phyloP scores from a whole-genome alignment of 768 basidiomycete species.

The Phylloporus scabripes region DNA sequence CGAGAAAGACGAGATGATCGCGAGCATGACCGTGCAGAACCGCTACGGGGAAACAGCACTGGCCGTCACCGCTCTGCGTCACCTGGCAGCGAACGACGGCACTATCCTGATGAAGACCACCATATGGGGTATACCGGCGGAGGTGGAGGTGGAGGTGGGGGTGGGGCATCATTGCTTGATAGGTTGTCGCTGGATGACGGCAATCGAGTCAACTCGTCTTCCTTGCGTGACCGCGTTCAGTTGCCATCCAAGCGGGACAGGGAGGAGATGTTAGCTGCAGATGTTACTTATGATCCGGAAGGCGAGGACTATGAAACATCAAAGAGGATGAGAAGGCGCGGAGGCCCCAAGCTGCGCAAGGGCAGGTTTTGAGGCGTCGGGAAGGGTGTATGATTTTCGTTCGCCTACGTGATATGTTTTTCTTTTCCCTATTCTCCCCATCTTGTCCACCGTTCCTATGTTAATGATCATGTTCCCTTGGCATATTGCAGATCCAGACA shows the following conservation, averaged over 20 bases:
- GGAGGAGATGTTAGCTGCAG: conserved; percentile 24
- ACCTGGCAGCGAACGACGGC: conserved; percentile 14
- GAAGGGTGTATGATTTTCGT: not conserved
- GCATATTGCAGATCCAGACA: conserved; percentile 2
- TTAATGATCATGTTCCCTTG: not conserved
- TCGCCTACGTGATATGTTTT: not conserved
- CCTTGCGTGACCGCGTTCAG: conserved; percentile 38
- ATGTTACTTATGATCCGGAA: conserved; percentile 11
- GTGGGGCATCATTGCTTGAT: conserved; percentile 35
- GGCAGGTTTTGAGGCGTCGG: conserved; percentile 11
- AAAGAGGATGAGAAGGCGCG: conserved; percentile 22
- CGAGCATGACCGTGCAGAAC: conserved; percentile 19
- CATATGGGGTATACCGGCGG: not conserved
- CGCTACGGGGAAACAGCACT: conserved; percentile 10
- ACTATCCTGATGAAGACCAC: conserved; percentile 13
- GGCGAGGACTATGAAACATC: conserved; percentile 20
- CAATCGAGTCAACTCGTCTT: conserved; percentile 10
- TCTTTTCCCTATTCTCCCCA: not conserved
- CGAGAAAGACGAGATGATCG: conserved; percentile 19
- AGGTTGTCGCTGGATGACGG: conserved; percentile 29
- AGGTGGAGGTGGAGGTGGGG: not conserved
- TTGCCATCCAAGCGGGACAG: conserved; percentile 29
- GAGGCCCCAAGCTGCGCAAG: conserved; percentile 19
- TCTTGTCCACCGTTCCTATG: not conserved
- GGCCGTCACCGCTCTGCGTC: conserved; percentile 7